Percentiles rank a stretch among this genome's conserved stretches.
Conservation (phyloP, 1,284 basidiomycete genomes). For the Lentinus polychrous region DNA sequence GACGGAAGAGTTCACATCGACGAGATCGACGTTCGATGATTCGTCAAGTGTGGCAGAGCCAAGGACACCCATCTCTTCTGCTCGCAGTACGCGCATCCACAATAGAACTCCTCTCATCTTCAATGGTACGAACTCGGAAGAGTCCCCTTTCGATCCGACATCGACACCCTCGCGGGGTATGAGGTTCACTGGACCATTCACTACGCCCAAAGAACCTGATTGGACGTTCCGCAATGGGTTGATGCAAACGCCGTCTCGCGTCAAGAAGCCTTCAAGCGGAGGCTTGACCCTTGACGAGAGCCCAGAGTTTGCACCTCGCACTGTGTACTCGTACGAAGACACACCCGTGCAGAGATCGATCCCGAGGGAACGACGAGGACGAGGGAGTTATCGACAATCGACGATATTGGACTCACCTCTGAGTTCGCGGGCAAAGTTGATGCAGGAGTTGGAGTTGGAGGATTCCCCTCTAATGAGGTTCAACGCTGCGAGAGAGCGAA, state of each 20-base stretch:
- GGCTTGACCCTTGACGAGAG: slow-evolving; percentile 12
- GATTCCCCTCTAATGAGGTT: neutral
- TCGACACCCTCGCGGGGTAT: slow-evolving; percentile 70
- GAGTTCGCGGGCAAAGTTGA: slow-evolving; percentile 10
- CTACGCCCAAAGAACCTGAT: slow-evolving; percentile 47
- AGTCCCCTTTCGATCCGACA: slow-evolving; percentile 58
- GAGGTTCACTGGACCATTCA: slow-evolving; percentile 45
- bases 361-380: slow-evolving; percentile 4
- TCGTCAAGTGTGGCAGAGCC: slow-evolving; percentile 30
- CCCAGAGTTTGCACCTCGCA: slow-evolving; percentile 9
- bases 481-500: neutral
- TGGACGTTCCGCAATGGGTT: slow-evolving; percentile 35
- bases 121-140: slow-evolving; percentile 35
- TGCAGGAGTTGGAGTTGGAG: neutral
- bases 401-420: slow-evolving; percentile 21
- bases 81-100: slow-evolving; percentile 34
- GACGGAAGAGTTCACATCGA: slow-evolving; percentile 31
- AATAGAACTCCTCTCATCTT: slow-evolving; percentile 37
- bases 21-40: slow-evolving; percentile 39
- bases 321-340: slow-evolving; percentile 24
- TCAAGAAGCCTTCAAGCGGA: slow-evolving; percentile 10
- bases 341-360: slow-evolving; percentile 25
- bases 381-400: slow-evolving; percentile 7
- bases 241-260: slow-evolving; percentile 43
- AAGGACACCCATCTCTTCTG: slow-evolving; percentile 41